Evolutionary conservation across 169 alveolate species (phyloP).

Genomic region (Plasmodium adleri): DNA sequence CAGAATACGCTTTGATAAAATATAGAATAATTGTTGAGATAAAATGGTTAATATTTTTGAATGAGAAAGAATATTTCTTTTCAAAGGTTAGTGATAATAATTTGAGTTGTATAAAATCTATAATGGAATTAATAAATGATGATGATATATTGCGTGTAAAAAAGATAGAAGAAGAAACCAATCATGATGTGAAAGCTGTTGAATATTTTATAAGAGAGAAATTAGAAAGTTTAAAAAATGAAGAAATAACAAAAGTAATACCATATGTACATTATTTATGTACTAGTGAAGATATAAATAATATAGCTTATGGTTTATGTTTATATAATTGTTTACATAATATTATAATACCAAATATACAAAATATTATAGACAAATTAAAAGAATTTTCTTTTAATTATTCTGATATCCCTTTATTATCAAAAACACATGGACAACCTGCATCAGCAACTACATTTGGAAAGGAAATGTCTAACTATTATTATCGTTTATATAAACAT

Average conservation of each 20-base stretch:
- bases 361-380: slow-evolving; percentile 79
- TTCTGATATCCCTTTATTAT: slow-evolving; percentile 92
- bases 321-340: slow-evolving; percentile 85
- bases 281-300: slow-evolving; percentile 97
- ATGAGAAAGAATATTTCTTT: slow-evolving; percentile 83
- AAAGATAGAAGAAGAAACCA: slow-evolving; percentile 88
- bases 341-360: slow-evolving; percentile 83
- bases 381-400: slow-evolving; percentile 81
- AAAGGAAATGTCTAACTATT: slow-evolving; percentile 94
- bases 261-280: slow-evolving; percentile 93
- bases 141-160: slow-evolving; percentile 87
- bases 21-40: slow-evolving; percentile 93
- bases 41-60: slow-evolving; percentile 91
- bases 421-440: slow-evolving; percentile 98
- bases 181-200: slow-evolving; percentile 95
- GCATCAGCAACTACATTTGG: slow-evolving; percentile 98
- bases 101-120: slow-evolving; percentile 1
- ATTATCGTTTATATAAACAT: slow-evolving; percentile 38
- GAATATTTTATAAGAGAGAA: slow-evolving; percentile 92
- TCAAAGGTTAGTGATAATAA: slow-evolving; percentile 71
- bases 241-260: slow-evolving; percentile 80
- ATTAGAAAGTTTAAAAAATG: slow-evolving; percentile 36
- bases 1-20: slow-evolving; percentile 92
- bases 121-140: slow-evolving; percentile 60
- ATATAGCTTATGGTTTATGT: slow-evolving; percentile 92